Conservation (phyloP, 2,329 filamentous ascomycete species). For the Aureobasidium sp. region DNA sequence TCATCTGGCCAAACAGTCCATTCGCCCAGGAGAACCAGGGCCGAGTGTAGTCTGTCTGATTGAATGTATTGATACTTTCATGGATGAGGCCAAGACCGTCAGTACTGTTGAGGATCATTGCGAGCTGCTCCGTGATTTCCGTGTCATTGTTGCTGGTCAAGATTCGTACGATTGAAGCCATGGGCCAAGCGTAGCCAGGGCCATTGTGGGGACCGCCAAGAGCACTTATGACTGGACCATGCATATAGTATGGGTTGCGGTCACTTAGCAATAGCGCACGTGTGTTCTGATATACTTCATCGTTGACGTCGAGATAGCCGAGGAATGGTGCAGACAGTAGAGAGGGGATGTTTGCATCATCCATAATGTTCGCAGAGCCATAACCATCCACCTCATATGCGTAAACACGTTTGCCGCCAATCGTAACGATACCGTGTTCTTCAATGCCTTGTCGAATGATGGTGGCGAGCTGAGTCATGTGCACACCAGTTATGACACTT, state of each 20-base stretch:
- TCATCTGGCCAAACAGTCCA: conserved; percentile 45
- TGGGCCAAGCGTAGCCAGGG: conserved; percentile 44
- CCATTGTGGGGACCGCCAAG: conserved; percentile 45
- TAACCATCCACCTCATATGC: conserved; percentile 45
- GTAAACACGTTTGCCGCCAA: conserved; percentile 35
- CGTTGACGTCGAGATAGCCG: conserved; percentile 43
- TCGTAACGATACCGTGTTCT: conserved; percentile 34
- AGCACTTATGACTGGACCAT: conserved; percentile 41
- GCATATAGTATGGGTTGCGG: conserved; percentile 45
- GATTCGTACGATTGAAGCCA: conserved; percentile 46
- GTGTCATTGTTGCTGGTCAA: conserved; percentile 42
- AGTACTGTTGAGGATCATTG: conserved; percentile 41
- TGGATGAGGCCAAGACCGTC: conserved; percentile 45
- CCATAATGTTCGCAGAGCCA: conserved; percentile 53
- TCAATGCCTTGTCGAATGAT: conserved; percentile 40
- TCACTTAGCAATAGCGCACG: conserved; percentile 37
- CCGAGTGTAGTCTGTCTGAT: conserved; percentile 40
- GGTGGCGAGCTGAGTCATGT: conserved; percentile 52
- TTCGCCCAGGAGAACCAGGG: conserved; percentile 49
- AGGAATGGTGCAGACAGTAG: conserved; percentile 59
- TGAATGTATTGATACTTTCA: conserved; percentile 46
- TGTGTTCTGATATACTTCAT: conserved; percentile 41
- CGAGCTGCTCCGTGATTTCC: conserved; percentile 40
- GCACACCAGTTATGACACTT: conserved; percentile 45
- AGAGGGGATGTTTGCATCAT: conserved; percentile 65